These are phyloP conservation scores for Paracorniculantispora psalliotae DNA, from an alignment of 2,329 filamentous ascomycete genomes.

Conservation along the genomic window DNA sequence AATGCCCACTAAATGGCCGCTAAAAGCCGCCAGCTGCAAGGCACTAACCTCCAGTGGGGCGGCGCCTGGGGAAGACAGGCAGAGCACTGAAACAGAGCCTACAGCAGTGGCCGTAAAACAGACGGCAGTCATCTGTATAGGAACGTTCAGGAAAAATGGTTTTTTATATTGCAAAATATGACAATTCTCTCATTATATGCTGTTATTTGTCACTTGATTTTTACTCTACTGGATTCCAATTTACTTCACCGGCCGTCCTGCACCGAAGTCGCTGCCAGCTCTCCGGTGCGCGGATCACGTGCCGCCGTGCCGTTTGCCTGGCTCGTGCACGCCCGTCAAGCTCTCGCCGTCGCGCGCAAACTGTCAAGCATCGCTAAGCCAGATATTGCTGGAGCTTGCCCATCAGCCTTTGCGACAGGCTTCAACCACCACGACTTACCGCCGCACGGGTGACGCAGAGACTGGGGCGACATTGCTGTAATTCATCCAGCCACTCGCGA, in stretches of 20 bases:
- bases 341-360: conserved; percentile 7
- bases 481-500: not conserved
- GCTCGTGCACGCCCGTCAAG: conserved; percentile 9
- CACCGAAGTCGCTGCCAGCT: not conserved
- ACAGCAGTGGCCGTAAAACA: too few species aligned
- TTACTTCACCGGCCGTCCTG: too few species aligned
- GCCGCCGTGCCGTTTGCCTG: conserved; percentile 12
- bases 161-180: too few species aligned
- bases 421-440: not conserved
- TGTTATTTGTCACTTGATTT: too few species aligned
- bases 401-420: conserved; percentile 10
- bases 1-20: conserved; percentile 1
- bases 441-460: not conserved
- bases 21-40: not conserved
- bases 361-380: not conserved
- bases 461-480: not conserved
- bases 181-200: too few species aligned
- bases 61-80: not conserved
- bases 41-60: not conserved
- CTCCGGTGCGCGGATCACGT: conserved; percentile 1
- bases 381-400: conserved; percentile 5
- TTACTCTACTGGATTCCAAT: too few species aligned
- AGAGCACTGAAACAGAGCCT: too few species aligned
- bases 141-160: too few species aligned
- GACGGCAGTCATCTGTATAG: too few species aligned